Evolutionary conservation across 2,329 filamentous ascomycete species (phyloP).

Genomic region (Colletotrichum endophyticum): DNA sequence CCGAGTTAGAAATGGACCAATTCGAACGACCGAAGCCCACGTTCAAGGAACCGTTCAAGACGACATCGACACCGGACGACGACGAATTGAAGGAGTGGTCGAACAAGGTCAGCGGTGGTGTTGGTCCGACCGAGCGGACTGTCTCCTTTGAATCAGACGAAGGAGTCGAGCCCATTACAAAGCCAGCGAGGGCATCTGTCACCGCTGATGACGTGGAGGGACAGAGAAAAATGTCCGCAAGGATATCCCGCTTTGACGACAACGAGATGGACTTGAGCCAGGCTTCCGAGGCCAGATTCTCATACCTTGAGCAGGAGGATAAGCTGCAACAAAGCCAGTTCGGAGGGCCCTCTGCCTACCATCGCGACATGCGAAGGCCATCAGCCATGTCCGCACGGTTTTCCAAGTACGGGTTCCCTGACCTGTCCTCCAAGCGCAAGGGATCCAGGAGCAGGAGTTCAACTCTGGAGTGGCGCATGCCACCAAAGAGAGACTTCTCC

Average conservation of each 20-base stretch:
- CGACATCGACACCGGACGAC: background rate
- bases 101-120: background rate
- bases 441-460: background rate
- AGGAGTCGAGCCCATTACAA: background rate
- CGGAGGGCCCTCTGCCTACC: background rate
- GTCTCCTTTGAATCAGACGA: background rate
- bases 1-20: slow-evolving; percentile 5
- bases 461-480: background rate
- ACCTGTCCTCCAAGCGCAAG: background rate
- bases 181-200: background rate
- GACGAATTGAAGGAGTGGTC: background rate
- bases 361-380: background rate
- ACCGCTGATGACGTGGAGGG: background rate
- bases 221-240: slow-evolving; percentile 8
- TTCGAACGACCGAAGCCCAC: slow-evolving; percentile 8
- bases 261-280: slow-evolving; percentile 11
- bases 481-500: background rate
- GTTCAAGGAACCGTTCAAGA: background rate
- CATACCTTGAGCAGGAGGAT: slow-evolving; percentile 16
- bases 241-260: slow-evolving; percentile 13
- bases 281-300: slow-evolving; percentile 15
- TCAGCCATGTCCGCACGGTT: background rate
- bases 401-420: background rate
- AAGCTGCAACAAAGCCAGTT: background rate
- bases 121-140: background rate